Percentiles rank a stretch among this genome's conserved stretches.
Evolutionary conservation across 2,329 filamentous ascomycete species (phyloP).

Genomic region (Xylaria hypoxylon): DNA sequence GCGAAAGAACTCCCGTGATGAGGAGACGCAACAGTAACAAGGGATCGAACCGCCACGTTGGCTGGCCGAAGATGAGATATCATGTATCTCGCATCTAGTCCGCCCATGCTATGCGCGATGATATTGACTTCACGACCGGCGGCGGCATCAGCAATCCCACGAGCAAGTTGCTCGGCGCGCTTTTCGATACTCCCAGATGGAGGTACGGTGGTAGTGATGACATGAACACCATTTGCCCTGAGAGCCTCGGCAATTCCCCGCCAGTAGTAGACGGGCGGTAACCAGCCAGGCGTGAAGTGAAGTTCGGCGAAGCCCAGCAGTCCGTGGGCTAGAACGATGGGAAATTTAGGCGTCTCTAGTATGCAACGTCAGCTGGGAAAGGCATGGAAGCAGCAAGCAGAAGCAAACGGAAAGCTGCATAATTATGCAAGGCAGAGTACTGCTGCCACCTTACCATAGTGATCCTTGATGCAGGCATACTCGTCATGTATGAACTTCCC

Average conservation of each 20-base stretch:
- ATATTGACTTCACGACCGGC: slow-evolving; percentile 76
- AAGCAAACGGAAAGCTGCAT: background rate
- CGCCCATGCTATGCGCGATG: slow-evolving; percentile 76
- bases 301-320: slow-evolving; percentile 73
- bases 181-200: slow-evolving; percentile 70
- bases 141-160: slow-evolving; percentile 62
- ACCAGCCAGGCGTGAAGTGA: slow-evolving; percentile 58
- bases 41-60: slow-evolving; percentile 60
- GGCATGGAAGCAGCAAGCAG: slow-evolving; percentile 2
- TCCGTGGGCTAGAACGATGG: slow-evolving; percentile 74
- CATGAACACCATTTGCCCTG: slow-evolving; percentile 62
- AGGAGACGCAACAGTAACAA: slow-evolving; percentile 67
- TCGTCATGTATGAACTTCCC: slow-evolving; percentile 60
- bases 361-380: slow-evolving; percentile 9
- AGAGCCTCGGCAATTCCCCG: slow-evolving; percentile 71
- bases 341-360: slow-evolving; percentile 67
- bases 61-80: slow-evolving; percentile 65
- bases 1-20: slow-evolving; percentile 68
- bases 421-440: background rate
- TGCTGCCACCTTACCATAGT: slow-evolving; percentile 55
- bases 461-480: slow-evolving; percentile 58
- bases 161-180: slow-evolving; percentile 67
- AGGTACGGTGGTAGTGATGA: slow-evolving; percentile 71
- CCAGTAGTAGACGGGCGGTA: slow-evolving; percentile 73
- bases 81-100: slow-evolving; percentile 74